phyloP scores from a whole-genome alignment of 2,329 filamentous ascomycete genomes.

The Colletotrichum tanaceti region DNA sequence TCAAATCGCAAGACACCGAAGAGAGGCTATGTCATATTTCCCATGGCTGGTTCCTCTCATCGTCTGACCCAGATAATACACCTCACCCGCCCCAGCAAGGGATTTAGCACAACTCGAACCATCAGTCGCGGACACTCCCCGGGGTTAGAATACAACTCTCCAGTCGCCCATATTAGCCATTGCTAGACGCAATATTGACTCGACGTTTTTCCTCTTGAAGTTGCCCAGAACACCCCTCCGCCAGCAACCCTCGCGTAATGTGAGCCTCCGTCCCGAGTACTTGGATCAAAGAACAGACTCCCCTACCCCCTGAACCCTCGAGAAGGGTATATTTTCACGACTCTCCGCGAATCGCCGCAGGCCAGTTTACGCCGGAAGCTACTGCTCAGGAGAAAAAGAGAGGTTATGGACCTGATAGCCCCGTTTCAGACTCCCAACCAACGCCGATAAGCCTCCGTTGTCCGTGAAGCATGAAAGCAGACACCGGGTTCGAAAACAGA shows the following conservation, averaged over 20 bases:
- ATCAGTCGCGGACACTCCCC: background rate
- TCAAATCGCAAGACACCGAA: background rate
- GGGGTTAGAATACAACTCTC: background rate
- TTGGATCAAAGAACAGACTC: background rate
- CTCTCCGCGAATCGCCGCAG: background rate
- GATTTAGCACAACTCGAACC: background rate
- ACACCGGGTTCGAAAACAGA: background rate
- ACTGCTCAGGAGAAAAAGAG: background rate
- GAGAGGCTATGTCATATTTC: background rate
- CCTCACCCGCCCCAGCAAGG: background rate
- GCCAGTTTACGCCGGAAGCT: background rate
- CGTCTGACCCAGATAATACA: background rate
- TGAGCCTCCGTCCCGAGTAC: background rate
- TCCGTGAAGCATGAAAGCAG: background rate
- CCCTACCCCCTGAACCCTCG: background rate
- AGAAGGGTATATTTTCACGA: background rate
- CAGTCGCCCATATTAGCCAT: too few relatives aligned
- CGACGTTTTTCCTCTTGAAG: background rate
- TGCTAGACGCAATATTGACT: background rate
- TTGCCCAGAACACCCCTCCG: background rate
- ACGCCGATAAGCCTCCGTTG: background rate
- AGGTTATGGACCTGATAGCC: background rate
- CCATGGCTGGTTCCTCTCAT: background rate
- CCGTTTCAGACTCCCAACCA: background rate
- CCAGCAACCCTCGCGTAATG: background rate